These are phyloP conservation scores for Aureobasidium namibiae DNA, from an alignment of 2,329 filamentous ascomycete genomes.

Conservation along the genomic window DNA sequence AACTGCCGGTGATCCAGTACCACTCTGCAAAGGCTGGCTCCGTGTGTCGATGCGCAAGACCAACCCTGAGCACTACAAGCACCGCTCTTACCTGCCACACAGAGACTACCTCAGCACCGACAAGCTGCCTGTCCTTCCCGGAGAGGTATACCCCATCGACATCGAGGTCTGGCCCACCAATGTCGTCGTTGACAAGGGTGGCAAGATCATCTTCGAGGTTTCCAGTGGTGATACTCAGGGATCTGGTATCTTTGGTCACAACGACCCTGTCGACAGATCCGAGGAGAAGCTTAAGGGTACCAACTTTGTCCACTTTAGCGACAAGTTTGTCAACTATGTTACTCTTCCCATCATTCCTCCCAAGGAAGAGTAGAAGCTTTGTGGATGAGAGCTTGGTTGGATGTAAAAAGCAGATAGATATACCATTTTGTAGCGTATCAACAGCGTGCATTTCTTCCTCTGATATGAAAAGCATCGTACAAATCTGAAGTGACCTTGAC, in stretches of 20 bases:
- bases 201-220: conserved; percentile 48
- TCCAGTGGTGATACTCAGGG: conserved; percentile 52
- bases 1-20: conserved; percentile 55
- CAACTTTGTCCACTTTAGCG: conserved; percentile 48
- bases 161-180: conserved; percentile 60
- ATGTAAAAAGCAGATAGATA: not conserved
- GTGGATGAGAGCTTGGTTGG: not conserved
- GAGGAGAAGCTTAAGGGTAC: conserved; percentile 36
- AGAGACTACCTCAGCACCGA: conserved; percentile 52
- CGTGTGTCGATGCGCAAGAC: conserved; percentile 50
- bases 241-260: conserved; percentile 49
- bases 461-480: too few relatives aligned
- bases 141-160: conserved; percentile 52
- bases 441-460: not conserved
- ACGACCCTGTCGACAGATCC: conserved; percentile 40
- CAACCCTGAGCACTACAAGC: conserved; percentile 41
- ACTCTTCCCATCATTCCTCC: conserved; percentile 45
- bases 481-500: too few relatives aligned
- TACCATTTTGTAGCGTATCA: not conserved
- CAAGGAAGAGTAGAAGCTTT: conserved; percentile 16
- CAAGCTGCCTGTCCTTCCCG: conserved; percentile 45
- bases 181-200: conserved; percentile 46
- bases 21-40: conserved; percentile 58
- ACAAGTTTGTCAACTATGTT: conserved; percentile 43
- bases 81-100: conserved; percentile 48